A percentile compares a stretch with the other conserved stretches of the same genome.
Conservation (phyloP, 306 rosid species). For the Vigna trinervia region DNA sequence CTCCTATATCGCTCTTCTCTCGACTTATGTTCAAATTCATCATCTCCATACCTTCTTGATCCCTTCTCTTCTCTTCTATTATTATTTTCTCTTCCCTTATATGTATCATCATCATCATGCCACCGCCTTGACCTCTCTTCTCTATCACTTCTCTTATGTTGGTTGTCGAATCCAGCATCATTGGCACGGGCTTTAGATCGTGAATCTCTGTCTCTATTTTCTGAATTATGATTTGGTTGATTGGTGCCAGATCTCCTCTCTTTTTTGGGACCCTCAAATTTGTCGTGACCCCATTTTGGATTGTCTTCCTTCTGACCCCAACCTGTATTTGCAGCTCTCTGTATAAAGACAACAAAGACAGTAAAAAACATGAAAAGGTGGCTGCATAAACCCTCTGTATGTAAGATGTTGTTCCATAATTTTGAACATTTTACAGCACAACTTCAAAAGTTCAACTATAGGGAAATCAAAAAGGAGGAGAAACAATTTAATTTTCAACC, state of each 20-base stretch:
- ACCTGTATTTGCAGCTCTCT: conserved; percentile 98
- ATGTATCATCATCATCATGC: conserved; percentile 41
- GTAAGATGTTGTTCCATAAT: conserved; percentile 6
- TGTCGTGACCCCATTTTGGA: conserved; percentile 72
- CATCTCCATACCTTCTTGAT: conserved; percentile 49
- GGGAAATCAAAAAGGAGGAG: conserved; percentile 18
- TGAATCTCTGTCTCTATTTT: conserved; percentile 48
- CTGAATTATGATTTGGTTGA: conserved; percentile 46
- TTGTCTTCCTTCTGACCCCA: conserved; percentile 74
- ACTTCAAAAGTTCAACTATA: conserved; percentile 17
- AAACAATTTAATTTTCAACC: neutral
- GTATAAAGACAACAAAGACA: conserved; percentile 40
- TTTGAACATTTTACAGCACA: conserved; percentile 20
- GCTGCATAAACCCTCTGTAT: conserved; percentile 14
- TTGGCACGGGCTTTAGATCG: conserved; percentile 43
- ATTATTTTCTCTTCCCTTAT: conserved; percentile 53
- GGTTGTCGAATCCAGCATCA: conserved; percentile 46
- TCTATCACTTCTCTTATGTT: conserved; percentile 50
- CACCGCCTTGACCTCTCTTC: conserved; percentile 47
- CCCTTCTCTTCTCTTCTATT: conserved; percentile 57
- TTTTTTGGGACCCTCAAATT: conserved; percentile 62
- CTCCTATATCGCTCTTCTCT: conserved; percentile 58
- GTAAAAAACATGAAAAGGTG: conserved; percentile 1
- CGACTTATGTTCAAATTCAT: conserved; percentile 48
- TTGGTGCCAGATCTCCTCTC: conserved; percentile 49